phyloP scores from a whole-genome alignment of 495 filamentous ascomycete genomes.

The Staphylotrichum tortipilum region DNA sequence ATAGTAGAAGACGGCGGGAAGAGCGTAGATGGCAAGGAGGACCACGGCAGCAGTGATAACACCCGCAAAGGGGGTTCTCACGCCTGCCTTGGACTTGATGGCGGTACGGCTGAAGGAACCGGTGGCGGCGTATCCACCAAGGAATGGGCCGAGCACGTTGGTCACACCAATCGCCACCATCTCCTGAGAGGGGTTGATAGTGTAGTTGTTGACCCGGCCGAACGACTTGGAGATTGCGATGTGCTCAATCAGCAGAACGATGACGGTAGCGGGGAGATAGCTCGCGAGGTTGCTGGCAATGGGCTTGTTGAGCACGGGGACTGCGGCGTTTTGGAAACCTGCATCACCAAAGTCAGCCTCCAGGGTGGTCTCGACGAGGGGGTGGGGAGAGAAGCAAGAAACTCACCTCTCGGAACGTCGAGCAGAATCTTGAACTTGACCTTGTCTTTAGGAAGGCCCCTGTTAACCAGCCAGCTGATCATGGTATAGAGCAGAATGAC shows the following conservation, averaged over 20 bases:
- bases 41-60: conserved; percentile 84
- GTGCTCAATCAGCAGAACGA: conserved; percentile 91
- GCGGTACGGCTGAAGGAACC: conserved; percentile 96
- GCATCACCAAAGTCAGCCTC: conserved; percentile 5
- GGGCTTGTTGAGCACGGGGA: conserved; percentile 53
- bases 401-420: conserved; percentile 62
- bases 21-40: conserved; percentile 86
- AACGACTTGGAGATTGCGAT: conserved; percentile 99
- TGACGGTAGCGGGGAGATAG: conserved; percentile 49
- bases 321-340: conserved; percentile 75
- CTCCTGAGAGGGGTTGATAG: conserved; percentile 95
- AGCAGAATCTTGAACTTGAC: conserved; percentile 62
- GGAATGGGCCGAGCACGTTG: conserved; percentile 87
- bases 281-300: conserved; percentile 22
- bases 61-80: conserved; percentile 86
- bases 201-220: conserved; percentile 93
- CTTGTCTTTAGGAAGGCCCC: conserved; percentile 34
- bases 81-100: conserved; percentile 96
- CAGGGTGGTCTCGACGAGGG: too few species aligned
- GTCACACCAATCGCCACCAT: conserved; percentile 90
- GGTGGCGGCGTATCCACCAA: conserved; percentile 89
- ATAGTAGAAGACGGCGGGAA: conserved; percentile 89
- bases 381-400: conserved; percentile 2
- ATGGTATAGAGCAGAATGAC: conserved; percentile 90
- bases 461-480: conserved; percentile 80